Percentiles rank a stretch among this genome's conserved stretches.
Evolutionary conservation across 306 rosid genomes (phyloP).

Genomic region (Luffa aegyptiaca): DNA sequence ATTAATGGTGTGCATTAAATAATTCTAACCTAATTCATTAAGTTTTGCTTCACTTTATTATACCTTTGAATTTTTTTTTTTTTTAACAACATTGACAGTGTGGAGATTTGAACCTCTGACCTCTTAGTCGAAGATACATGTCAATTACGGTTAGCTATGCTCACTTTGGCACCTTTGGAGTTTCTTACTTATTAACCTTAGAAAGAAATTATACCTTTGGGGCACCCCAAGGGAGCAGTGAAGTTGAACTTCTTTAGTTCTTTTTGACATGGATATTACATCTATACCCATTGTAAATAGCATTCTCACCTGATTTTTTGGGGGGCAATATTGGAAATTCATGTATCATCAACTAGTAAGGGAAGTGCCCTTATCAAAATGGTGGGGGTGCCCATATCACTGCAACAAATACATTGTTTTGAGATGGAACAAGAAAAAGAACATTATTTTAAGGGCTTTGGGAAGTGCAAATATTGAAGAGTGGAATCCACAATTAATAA

Average conservation of each 20-base stretch:
- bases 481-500: slow-evolving; percentile 13
- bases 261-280: background rate
- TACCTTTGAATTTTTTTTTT: too few relatives aligned
- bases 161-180: too few relatives aligned
- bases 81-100: too few relatives aligned
- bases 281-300: background rate
- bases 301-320: background rate
- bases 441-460: slow-evolving; percentile 29
- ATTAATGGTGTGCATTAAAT: background rate
- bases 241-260: background rate
- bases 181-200: background rate
- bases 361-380: background rate
- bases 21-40: background rate
- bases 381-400: slow-evolving; percentile 9
- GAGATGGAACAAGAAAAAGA: background rate
- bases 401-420: slow-evolving; percentile 17
- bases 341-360: background rate
- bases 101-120: too few relatives aligned
- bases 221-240: background rate
- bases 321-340: slow-evolving; percentile 10
- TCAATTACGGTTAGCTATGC: too few relatives aligned
- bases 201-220: background rate
- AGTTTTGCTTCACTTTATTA: background rate
- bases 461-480: slow-evolving; percentile 29
- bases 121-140: too few relatives aligned